phyloP scores from a whole-genome alignment of 805 yeast genomes.

The Candida xyloterini region DNA sequence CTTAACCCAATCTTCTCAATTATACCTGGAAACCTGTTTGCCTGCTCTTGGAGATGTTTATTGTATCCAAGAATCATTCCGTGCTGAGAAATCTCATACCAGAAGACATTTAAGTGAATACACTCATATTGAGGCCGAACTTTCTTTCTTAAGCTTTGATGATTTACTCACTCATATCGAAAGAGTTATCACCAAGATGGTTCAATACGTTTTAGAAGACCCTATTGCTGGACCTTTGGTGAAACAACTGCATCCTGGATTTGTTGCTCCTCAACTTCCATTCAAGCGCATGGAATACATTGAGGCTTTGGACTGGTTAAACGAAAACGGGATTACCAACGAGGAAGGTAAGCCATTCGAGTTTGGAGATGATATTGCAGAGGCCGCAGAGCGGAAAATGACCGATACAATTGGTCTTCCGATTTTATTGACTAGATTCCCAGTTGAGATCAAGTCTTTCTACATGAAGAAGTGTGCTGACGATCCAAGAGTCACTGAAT shows the following conservation, averaged over 20 bases:
- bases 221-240: conserved; percentile 90
- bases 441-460: conserved; percentile 94
- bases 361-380: conserved; percentile 99
- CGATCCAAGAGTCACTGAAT: conserved; percentile 93
- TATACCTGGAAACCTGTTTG: conserved; percentile 92
- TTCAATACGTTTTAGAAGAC: conserved; percentile 78
- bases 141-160: conserved; percentile 83
- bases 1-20: conserved; percentile 94
- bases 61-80: conserved; percentile 96
- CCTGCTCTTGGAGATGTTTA: conserved; percentile 97
- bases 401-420: conserved; percentile 93
- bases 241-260: conserved; percentile 88
- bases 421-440: conserved; percentile 89
- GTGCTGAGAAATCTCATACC: conserved; percentile 98
- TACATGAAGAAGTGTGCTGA: conserved; percentile 93
- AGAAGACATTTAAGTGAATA: conserved; percentile 97
- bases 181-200: conserved; percentile 62
- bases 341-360: conserved; percentile 91
- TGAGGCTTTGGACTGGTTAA: conserved; percentile 92
- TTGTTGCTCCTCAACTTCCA: conserved; percentile 78
- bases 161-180: conserved; percentile 86
- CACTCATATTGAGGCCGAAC: conserved; percentile 95
- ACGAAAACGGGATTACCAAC: conserved; percentile 90
- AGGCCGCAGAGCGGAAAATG: conserved; percentile 99
- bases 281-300: conserved; percentile 89